Evolutionary conservation across 169 alveolate species (phyloP), one percentile per base, ranked within the genome.

Genomic region (Plasmodium cynomolgi): DNA sequence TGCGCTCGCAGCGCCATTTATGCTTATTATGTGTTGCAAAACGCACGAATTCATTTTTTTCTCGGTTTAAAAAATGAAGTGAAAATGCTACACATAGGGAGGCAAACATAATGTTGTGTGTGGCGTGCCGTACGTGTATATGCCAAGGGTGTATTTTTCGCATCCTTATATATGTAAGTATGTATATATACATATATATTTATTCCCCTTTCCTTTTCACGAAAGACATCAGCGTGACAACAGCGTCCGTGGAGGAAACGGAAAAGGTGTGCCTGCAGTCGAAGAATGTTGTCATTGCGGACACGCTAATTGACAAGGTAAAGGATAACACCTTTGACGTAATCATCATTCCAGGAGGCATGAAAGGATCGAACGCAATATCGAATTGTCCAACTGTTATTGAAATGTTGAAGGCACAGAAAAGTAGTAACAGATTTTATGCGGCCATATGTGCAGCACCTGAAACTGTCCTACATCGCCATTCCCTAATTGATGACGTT

Each of bases 391-490:
- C 26, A 31, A 50, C 62, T 7, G 86, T 81, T 80, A 92, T 96
- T 26, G 75, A 74, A 31, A 93, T 96, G 97, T 83, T 96, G 77
- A 92, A 81, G 39, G 96, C 82, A 5, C 97, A 96, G 41, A 95
- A 95, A 92, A 83, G 73, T 4, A 95, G 84, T 80, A 93, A 95
- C 56, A 83, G 97, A 73, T 58, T 91, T 75, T 96, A 96, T 92
- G 97, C 97, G 44, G 97, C 97, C 73, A 96, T 96, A 33, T 96
- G 97, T 80, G 97, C 97, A 26, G 97, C 97, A 13, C 97, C 97
- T 15, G 96, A 95, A 39, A 84, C 95, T 44, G 97, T 96, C 29
- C 73, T 96, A 29, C 96, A 94, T 41, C 96, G 96, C 3, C 93
- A 95, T 26, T 96, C 97, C 56, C 71, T 96, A 79, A 95, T 96